These are phyloP conservation scores for Diaporthe humulicola DNA, from an alignment of 2,329 filamentous ascomycete genomes.

Conservation along the genomic window DNA sequence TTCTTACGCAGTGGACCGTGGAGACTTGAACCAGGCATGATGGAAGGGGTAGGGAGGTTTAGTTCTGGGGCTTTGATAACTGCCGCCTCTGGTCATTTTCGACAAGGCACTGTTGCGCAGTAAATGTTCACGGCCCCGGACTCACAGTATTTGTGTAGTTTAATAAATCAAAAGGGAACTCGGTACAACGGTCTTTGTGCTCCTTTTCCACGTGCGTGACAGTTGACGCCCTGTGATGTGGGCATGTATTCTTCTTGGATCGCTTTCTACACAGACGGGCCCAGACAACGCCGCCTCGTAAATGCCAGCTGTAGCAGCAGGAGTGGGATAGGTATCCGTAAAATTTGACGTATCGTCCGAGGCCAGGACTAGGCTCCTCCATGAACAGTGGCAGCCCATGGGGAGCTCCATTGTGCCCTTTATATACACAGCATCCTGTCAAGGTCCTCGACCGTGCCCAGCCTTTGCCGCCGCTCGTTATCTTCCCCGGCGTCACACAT, in stretches of 20 bases:
- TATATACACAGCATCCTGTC: neutral
- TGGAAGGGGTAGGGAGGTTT: neutral
- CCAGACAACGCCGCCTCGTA: neutral
- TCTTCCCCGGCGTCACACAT: neutral
- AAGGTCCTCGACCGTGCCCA: neutral
- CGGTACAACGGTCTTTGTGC: constrained; percentile 1
- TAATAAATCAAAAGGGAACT: constrained; percentile 15
- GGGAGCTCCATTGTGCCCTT: neutral
- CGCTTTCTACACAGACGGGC: neutral
- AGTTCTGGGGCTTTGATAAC: constrained; percentile 27
- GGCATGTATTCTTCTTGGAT: neutral
- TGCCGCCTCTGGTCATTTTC: constrained; percentile 19
- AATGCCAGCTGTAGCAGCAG: neutral
- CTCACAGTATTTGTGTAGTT: constrained; percentile 11
- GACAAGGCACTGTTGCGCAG: constrained; percentile 25
- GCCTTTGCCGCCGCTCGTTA: neutral
- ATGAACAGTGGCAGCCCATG: neutral
- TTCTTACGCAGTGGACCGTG: constrained; percentile 1
- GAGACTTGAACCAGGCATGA: constrained; percentile 4
- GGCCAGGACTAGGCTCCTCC: neutral
- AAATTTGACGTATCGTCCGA: neutral
- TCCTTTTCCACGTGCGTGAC: neutral
- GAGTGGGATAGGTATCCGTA: neutral
- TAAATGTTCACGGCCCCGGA: constrained; percentile 24
- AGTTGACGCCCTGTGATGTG: neutral